phyloP scores from a whole-genome alignment of 2,329 filamentous ascomycete genomes.

The Emergomyces africanus region DNA sequence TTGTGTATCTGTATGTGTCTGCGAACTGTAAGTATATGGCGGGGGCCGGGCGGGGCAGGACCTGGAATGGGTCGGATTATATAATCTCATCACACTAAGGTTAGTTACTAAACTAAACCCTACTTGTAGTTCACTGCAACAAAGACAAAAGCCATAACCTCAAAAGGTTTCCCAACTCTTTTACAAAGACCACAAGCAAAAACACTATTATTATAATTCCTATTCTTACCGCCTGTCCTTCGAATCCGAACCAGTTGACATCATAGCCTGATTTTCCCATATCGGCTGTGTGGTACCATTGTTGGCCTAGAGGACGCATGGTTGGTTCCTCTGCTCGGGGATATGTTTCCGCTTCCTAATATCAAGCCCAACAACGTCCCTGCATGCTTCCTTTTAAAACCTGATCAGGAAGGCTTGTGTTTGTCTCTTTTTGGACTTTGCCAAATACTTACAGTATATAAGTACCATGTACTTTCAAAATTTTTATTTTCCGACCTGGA shows the following conservation, averaged over 20 bases:
- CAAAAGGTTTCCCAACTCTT: neutral
- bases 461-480: neutral
- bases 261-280: neutral
- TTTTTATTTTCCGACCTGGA: neutral
- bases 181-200: neutral
- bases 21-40: neutral
- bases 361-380: neutral
- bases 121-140: too few species aligned
- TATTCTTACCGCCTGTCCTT: neutral
- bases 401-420: neutral
- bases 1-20: neutral
- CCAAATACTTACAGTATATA: neutral
- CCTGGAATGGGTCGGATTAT: neutral
- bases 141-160: neutral
- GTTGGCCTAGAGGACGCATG: neutral
- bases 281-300: neutral
- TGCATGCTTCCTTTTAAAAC: neutral
- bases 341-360: neutral
- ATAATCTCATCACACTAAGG: too few species aligned
- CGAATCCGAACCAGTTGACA: neutral
- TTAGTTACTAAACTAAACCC: too few species aligned
- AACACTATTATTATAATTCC: neutral
- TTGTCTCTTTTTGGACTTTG: neutral
- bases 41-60: neutral
- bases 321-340: neutral